Evolutionary conservation across 2,329 filamentous ascomycete genomes (phyloP).

Genomic region (Penicillium sp.): DNA sequence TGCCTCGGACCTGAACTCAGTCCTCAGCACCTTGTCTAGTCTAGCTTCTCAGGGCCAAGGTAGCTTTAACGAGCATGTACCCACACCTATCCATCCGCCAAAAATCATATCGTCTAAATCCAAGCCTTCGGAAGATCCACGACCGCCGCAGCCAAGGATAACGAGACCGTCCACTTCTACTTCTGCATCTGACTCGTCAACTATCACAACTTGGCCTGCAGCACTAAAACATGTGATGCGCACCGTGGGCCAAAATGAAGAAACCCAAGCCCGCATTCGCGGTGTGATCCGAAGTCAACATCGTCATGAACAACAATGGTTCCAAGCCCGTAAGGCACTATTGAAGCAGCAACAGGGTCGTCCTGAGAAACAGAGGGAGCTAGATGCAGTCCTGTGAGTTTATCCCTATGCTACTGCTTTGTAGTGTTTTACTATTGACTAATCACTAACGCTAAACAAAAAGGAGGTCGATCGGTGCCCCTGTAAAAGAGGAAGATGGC

Average conservation of each 20-base stretch:
- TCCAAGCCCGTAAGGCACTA: constrained; percentile 53
- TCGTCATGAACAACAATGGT: constrained; percentile 63
- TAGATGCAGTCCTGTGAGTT: constrained; percentile 57
- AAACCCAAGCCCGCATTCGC: constrained; percentile 47
- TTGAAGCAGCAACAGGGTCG: constrained; percentile 53
- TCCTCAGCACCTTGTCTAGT: constrained; percentile 44
- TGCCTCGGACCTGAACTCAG: constrained; percentile 40
- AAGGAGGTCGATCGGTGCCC: constrained; percentile 50
- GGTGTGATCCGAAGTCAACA: constrained; percentile 64
- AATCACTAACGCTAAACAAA: neutral
- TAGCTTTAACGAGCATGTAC: constrained; percentile 1
- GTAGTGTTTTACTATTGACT: neutral
- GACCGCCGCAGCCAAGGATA: constrained; percentile 6
- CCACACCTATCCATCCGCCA: constrained; percentile 10
- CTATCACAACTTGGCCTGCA: constrained; percentile 53
- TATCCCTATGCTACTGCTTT: neutral
- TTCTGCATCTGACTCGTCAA: constrained; percentile 41
- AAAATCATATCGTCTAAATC: neutral
- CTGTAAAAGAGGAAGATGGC: constrained; percentile 29
- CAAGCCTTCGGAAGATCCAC: neutral
- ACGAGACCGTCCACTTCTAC: constrained; percentile 9
- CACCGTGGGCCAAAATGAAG: constrained; percentile 48
- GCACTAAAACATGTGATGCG: constrained; percentile 54
- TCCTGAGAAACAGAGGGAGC: constrained; percentile 53
- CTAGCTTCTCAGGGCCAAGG: constrained; percentile 30